These are phyloP conservation scores for Ustilago cynodontis DNA, from an alignment of 1,284 basidiomycete species.

Conservation along the genomic window DNA sequence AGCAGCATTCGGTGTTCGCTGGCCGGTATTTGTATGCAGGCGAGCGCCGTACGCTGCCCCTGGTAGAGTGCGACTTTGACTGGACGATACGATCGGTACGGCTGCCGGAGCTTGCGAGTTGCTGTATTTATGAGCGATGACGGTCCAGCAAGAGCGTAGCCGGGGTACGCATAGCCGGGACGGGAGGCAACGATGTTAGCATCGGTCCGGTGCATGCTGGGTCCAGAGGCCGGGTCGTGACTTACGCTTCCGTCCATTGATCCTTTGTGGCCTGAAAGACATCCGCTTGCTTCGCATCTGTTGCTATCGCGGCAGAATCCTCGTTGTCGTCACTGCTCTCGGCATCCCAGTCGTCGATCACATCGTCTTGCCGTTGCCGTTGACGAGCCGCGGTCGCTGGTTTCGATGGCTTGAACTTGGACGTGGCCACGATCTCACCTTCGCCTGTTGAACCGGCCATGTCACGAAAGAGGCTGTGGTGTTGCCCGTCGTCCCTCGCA, in stretches of 20 bases:
- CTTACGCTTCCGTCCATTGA: slow-evolving; percentile 49
- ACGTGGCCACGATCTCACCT: slow-evolving; percentile 30
- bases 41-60: slow-evolving; percentile 34
- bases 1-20: not conserved
- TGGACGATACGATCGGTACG: slow-evolving; percentile 17
- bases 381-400: slow-evolving; percentile 7
- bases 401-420: slow-evolving; percentile 42
- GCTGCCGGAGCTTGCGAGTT: slow-evolving; percentile 39
- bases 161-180: not conserved
- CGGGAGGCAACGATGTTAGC: not conserved
- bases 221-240: not conserved
- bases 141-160: not conserved
- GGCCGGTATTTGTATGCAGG: slow-evolving; percentile 1
- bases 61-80: slow-evolving; percentile 33
- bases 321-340: slow-evolving; percentile 41
- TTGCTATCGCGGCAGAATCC: not conserved
- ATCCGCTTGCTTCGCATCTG: slow-evolving; percentile 12
- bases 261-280: slow-evolving; percentile 38
- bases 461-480: too few species aligned
- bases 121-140: slow-evolving; percentile 4
- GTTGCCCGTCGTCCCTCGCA: not conserved
- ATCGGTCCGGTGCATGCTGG: not conserved
- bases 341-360: slow-evolving; percentile 51
- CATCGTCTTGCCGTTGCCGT: slow-evolving; percentile 23
- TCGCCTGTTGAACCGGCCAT: slow-evolving; percentile 12